Evolutionary conservation across 805 yeast genomes (phyloP), one percentile per base, ranked within the genome.

Genomic region (Ogataea henricii): DNA sequence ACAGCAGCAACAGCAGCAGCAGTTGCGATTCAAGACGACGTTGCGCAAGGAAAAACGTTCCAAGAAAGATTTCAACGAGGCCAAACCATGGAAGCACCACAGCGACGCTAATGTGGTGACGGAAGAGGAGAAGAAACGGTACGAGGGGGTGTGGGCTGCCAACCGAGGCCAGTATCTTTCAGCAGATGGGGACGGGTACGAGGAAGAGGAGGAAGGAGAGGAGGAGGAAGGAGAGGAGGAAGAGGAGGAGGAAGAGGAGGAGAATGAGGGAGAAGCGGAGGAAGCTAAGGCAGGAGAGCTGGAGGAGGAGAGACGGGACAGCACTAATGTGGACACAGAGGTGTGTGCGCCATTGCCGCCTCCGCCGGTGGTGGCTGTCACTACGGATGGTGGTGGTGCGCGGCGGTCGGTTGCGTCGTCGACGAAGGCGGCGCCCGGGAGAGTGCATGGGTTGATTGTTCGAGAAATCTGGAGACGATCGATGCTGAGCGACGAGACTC

Each of bases 41-140:
- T 69, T 80, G 73, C 64, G 85, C 26, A 71, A 73, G 57, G 69
- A 67, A 33, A 46, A 38, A 49, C 47, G 45, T 5, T 39, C 44
- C 40, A 57, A 66, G 45, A 71, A 71, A 14, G 65, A 66, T 22
- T 90, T 91, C 65, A 85, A 91, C 62, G 96, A 86, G 59, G 88
- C 87, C 50, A 89, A 90, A 65, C 98, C 98, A 0, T 90, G 97
- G 97, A 90, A 91, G 58, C 83, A 85, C 58, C 97, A 89, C 66
- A 72, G 72, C 25, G 87, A 81, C 50, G 72, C 82, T 5, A 59
- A 53, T 62, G 72, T 54, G 64, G 70, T 76, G 29, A 64, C 71
- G 2, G 82, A 79, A 38, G 76, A 72, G 37, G 98, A 94, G 63
- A 76, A 88, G 49, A 90, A 90, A 62, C 69, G 98, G 32, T 94